These are phyloP conservation scores for Thalassiosira livingstoniorum DNA, from an alignment of 352 stramenopile genomes.

Conservation along the genomic window DNA sequence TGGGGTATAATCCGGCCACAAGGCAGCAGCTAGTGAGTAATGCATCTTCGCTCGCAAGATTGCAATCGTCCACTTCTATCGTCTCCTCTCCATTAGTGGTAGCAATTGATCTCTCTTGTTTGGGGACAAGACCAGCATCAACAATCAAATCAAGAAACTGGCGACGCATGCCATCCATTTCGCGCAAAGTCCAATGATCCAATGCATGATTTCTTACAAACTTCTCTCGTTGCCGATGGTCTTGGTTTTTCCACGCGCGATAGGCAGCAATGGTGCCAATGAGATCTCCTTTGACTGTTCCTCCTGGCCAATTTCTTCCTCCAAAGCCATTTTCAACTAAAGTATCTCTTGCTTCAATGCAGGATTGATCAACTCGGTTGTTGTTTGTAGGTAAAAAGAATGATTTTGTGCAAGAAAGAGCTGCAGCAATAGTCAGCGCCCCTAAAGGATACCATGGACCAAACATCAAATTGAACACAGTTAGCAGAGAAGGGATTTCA, in stretches of 20 bases:
- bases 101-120: too few species aligned
- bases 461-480: too few species aligned
- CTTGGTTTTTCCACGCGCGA: slow-evolving; percentile 48
- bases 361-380: slow-evolving; percentile 9
- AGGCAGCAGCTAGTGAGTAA: slow-evolving; percentile 75
- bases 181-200: slow-evolving; percentile 52
- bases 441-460: too few species aligned
- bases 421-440: slow-evolving; percentile 71
- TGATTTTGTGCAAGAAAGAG: slow-evolving; percentile 66
- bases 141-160: slow-evolving; percentile 67
- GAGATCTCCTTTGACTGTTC: slow-evolving; percentile 75
- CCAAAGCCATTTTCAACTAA: slow-evolving; percentile 77
- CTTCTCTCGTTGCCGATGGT: slow-evolving; percentile 21
- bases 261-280: slow-evolving; percentile 70
- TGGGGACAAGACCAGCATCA: slow-evolving; percentile 61
- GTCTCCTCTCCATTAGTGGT: neutral
- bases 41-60: slow-evolving; percentile 67
- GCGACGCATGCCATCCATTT: slow-evolving; percentile 57
- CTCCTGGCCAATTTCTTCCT: slow-evolving; percentile 59
- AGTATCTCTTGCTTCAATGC: slow-evolving; percentile 36
- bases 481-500: too few species aligned
- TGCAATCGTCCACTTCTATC: slow-evolving; percentile 30
- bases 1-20: slow-evolving; percentile 78
- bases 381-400: slow-evolving; percentile 47
- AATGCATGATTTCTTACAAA: slow-evolving; percentile 61